Percentiles rank a stretch among this genome's conserved stretches.
phyloP scores from a whole-genome alignment of 2,329 filamentous ascomycete genomes.

The Sclerotinia sclerotiorum region DNA sequence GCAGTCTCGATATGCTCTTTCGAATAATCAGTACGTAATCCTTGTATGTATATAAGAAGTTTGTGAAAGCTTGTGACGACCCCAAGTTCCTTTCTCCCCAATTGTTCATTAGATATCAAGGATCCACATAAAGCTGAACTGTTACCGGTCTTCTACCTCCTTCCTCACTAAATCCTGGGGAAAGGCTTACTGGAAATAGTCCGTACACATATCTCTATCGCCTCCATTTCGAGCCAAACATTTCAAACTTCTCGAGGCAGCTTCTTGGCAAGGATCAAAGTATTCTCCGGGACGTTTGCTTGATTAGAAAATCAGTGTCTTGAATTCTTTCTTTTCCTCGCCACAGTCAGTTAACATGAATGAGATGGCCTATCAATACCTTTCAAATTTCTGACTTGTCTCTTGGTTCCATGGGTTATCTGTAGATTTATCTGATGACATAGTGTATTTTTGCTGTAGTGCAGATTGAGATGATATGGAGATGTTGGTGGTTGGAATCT shows the following conservation, averaged over 20 bases:
- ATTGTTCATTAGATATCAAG: not conserved
- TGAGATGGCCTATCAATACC: conserved; percentile 45
- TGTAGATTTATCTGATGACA: conserved; percentile 39
- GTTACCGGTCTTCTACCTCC: not conserved
- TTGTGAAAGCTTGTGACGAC: not conserved
- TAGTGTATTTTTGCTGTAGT: conserved; percentile 18
- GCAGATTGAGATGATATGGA: not conserved
- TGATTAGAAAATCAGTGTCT: conserved; percentile 20
- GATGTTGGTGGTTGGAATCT: conserved; percentile 5
- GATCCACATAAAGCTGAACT: conserved; percentile 13
- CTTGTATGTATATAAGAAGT: not conserved
- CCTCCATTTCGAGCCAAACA: conserved; percentile 87
- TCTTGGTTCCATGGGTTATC: conserved; percentile 55
- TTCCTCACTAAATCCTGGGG: not conserved
- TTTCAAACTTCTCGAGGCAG: conserved; percentile 78
- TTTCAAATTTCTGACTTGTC: conserved; percentile 63
- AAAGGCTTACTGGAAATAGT: conserved; percentile 84
- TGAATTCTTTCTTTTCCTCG: not conserved
- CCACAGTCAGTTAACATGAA: conserved; percentile 26
- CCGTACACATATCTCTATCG: conserved; percentile 83
- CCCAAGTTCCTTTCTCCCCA: not conserved
- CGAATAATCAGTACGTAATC: conserved; percentile 1
- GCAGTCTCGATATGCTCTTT: conserved; percentile 93
- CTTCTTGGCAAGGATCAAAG: conserved; percentile 94
- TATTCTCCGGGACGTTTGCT: conserved; percentile 90